Evolutionary conservation across 768 basidiomycete species (phyloP).

Genomic region (Tricholoma sp.): DNA sequence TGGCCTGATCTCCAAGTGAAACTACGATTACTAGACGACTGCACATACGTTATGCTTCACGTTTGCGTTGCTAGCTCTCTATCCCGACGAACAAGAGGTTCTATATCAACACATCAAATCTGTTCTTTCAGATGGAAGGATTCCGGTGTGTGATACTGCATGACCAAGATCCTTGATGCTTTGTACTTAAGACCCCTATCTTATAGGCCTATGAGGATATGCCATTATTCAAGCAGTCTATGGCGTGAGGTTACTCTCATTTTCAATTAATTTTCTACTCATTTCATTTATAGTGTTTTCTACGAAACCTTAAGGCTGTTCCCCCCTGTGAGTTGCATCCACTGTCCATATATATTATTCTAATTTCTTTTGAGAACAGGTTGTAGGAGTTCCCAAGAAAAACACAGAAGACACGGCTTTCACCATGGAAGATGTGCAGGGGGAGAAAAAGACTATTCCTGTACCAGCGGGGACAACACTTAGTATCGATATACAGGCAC

Average conservation of each 20-base stretch:
- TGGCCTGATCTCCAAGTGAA: too few relatives aligned
- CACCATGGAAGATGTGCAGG: conserved; percentile 26
- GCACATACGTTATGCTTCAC: conserved; percentile 34
- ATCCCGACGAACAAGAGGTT: conserved; percentile 39
- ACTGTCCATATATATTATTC: background rate
- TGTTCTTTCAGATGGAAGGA: conserved; percentile 24
- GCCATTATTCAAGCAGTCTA: conserved; percentile 30
- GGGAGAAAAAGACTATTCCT: conserved; percentile 32
- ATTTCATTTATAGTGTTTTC: conserved; percentile 30
- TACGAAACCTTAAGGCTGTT: conserved; percentile 47
- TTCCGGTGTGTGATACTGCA: conserved; percentile 20
- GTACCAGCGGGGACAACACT: conserved; percentile 39
- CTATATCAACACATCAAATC: conserved; percentile 32
- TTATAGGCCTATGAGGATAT: conserved; percentile 36
- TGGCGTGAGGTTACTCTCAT: conserved; percentile 25
- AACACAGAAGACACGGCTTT: conserved; percentile 43
- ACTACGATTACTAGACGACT: conserved; percentile 24
- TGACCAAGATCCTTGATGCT: background rate
- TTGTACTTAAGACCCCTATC: background rate
- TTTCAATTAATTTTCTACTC: background rate
- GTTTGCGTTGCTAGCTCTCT: conserved; percentile 36
- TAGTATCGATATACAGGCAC: conserved; percentile 30
- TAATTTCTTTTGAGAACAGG: background rate
- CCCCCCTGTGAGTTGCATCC: conserved; percentile 31
- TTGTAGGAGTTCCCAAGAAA: conserved; percentile 42